These are phyloP conservation scores for Sordariomycetes sp. DNA, from an alignment of 2,329 filamentous ascomycete species.

Conservation along the genomic window DNA sequence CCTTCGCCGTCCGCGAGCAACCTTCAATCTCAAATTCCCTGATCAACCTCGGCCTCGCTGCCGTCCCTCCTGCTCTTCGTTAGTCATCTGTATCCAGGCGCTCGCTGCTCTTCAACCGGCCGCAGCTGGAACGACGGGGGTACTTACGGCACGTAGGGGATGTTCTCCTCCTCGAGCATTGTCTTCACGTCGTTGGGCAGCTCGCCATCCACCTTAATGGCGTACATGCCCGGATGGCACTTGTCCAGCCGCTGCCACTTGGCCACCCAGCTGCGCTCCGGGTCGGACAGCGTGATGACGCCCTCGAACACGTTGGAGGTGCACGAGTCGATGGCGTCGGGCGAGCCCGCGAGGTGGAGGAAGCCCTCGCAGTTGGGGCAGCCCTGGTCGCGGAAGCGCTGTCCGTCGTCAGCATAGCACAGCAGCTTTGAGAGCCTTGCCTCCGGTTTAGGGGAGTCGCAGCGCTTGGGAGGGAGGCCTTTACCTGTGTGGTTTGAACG, in stretches of 20 bases:
- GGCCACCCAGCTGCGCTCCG: constrained; percentile 85
- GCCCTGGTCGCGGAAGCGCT: constrained; percentile 80
- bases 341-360: constrained; percentile 69
- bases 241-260: constrained; percentile 88
- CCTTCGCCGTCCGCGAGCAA: not conserved
- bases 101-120: no score
- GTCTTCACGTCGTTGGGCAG: constrained; percentile 56
- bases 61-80: constrained; percentile 40
- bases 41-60: constrained; percentile 40
- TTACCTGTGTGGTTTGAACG: constrained; percentile 59
- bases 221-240: constrained; percentile 85
- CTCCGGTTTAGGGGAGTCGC: not conserved
- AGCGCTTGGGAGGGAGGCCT: not conserved
- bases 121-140: constrained; percentile 18
- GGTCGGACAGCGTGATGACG: constrained; percentile 75
- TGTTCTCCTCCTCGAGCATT: constrained; percentile 52
- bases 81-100: not conserved
- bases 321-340: constrained; percentile 81
- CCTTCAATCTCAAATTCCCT: not conserved
- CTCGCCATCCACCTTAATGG: constrained; percentile 85
- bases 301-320: constrained; percentile 96
- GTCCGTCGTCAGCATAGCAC: no score
- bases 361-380: constrained; percentile 97
- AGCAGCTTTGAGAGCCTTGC: no score
- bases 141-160: constrained; percentile 58